Base-by-base conservation (phyloP, 768 basidiomycete genomes). In the Podaxis pistillaris region DNA sequence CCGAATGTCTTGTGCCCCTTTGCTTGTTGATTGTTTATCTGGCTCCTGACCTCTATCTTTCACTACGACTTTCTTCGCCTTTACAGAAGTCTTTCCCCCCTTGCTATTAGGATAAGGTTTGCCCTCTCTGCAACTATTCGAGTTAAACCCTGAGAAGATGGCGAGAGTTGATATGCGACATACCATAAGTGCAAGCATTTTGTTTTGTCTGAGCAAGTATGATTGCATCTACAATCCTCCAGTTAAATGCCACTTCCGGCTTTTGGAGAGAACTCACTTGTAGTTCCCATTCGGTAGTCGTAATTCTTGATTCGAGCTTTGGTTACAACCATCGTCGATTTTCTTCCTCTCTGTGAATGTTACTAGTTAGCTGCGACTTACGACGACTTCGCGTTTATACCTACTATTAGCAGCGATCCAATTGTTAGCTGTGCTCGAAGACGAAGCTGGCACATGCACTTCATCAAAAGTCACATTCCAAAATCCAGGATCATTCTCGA, bases 131-230 rank as follows among this genome's bases (percentile, higher is more conserved):
- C 92, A 93, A 70, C 92, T 94, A 65, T 19, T 49, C n/a, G 8
- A 26, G 6, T 2, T 57, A 46, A 47, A 19, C 19, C 11, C 4
- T n/a, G 12, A 1, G 33, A 49, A 46, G 30, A 8, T 30, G n/a
- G 15, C 38, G 24, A 50, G 33, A 37, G 7, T 46, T 55, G 30
- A 36, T 26, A 5, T 4, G 30, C 56, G 33, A 64, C 78, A 65
- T 65, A 91, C 93, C 93, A 94, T 38, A 87, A 70, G 76, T 94
- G 93, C 26, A 87, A 83, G 69, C 93, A 94, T 47, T 77, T 80
- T 3, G 76, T 74, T 72, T 93, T 94, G 68, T 92, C 86, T 70
- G 89, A 91, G 79, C 93, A 94, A 22, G 81, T 56, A 67, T 94
- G 93, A 66, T 90, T 90, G 69, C 93, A 94, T 55, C 91, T 92